Conservation (phyloP, 805 yeast species). For the Brettanomyces bruxellensis region DNA sequence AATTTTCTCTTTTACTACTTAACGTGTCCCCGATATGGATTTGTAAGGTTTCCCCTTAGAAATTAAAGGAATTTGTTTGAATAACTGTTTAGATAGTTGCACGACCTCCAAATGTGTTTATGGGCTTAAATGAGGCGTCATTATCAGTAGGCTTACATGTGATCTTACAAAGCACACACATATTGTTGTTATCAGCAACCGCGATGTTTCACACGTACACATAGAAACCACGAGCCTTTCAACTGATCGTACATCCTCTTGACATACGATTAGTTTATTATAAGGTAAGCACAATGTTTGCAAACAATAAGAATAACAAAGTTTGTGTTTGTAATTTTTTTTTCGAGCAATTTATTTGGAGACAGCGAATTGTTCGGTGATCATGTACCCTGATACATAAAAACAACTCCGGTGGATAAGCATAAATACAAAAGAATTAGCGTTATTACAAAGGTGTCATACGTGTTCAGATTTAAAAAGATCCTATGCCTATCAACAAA, state of each 20-base stretch:
- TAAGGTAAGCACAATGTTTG: slow-evolving; percentile 17
- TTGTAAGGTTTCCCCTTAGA: too few species aligned
- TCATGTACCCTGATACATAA: slow-evolving; percentile 59
- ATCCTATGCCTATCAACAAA: too few species aligned
- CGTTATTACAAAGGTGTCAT: slow-evolving; percentile 16
- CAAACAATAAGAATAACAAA: too few species aligned
- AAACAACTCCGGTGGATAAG: slow-evolving; percentile 24
- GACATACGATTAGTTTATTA: slow-evolving; percentile 65
- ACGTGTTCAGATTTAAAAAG: too few species aligned
- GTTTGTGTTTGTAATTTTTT: too few species aligned
- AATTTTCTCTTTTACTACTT: too few species aligned
- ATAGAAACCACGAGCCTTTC: slow-evolving; percentile 68
- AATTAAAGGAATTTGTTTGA: too few species aligned
- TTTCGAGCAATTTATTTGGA: slow-evolving; percentile 44
- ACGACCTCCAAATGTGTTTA: slow-evolving; percentile 41
- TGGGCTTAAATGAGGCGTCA: slow-evolving; percentile 68
- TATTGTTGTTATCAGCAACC: slow-evolving; percentile 64
- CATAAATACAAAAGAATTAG: slow-evolving; percentile 27
- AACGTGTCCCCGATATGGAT: too few species aligned
- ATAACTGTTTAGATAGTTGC: slow-evolving; percentile 1
- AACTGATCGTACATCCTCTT: slow-evolving; percentile 67
- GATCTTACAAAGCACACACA: slow-evolving; percentile 58
- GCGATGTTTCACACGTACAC: slow-evolving; percentile 54
- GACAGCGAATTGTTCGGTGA: slow-evolving; percentile 48
- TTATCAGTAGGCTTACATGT: slow-evolving; percentile 58